phyloP scores from a whole-genome alignment of 169 alveolate species.

The Cystoisospora suis region DNA sequence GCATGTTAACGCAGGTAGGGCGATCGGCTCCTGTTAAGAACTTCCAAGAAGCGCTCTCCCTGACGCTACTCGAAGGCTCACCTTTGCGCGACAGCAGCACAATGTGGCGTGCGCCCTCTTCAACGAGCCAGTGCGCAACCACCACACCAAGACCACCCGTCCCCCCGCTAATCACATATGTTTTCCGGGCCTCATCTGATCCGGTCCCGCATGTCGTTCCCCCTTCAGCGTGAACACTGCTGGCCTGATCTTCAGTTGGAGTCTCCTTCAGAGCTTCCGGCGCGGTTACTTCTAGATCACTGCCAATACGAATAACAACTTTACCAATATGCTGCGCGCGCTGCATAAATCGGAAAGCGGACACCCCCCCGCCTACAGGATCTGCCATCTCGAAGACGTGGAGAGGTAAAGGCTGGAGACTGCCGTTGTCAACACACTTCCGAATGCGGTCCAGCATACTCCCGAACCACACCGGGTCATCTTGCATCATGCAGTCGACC shows the following conservation, averaged over 20 bases:
- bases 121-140: conserved; percentile 71
- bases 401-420: conserved; percentile 58
- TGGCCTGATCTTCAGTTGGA: neutral
- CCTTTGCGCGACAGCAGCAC: conserved; percentile 64
- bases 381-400: conserved; percentile 63
- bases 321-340: conserved; percentile 73
- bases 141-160: conserved; percentile 70
- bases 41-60: conserved; percentile 42
- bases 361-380: conserved; percentile 63
- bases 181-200: conserved; percentile 10
- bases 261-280: neutral
- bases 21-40: conserved; percentile 8
- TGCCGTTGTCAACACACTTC: conserved; percentile 47
- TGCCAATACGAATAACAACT: conserved; percentile 44
- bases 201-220: neutral
- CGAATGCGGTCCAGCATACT: conserved; percentile 67
- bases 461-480: conserved; percentile 71
- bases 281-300: conserved; percentile 27
- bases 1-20: neutral
- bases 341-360: conserved; percentile 70
- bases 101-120: conserved; percentile 72
- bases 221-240: neutral
- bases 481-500: conserved; percentile 71
- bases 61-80: conserved; percentile 36
- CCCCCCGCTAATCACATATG: conserved; percentile 69